Evolutionary conservation across 345 rosid species (phyloP).

Genomic region (Acer saccharum): DNA sequence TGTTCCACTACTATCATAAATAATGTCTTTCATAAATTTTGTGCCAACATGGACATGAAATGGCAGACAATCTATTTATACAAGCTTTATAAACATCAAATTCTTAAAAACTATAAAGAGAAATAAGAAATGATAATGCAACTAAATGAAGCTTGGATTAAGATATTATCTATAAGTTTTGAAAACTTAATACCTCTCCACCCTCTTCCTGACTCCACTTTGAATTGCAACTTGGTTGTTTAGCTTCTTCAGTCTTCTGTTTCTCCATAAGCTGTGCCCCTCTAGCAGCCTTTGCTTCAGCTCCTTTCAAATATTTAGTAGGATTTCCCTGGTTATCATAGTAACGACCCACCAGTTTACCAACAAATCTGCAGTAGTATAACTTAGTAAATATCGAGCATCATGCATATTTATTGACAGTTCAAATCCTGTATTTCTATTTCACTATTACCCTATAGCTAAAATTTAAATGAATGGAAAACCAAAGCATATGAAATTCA

Average conservation of each 20-base stretch:
- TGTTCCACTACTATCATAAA: background rate
- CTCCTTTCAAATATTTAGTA: slow-evolving; percentile 87
- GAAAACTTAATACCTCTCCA: slow-evolving; percentile 62
- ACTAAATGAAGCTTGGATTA: background rate
- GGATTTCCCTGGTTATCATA: slow-evolving; percentile 80
- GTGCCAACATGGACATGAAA: background rate
- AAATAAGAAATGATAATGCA: background rate
- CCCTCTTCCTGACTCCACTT: slow-evolving; percentile 94
- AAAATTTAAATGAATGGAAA: background rate
- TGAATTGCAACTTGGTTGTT: slow-evolving; percentile 83
- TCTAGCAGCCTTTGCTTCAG: slow-evolving; percentile 90
- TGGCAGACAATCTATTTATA: background rate
- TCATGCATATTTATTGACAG: background rate
- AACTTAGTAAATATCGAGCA: slow-evolving; percentile 9
- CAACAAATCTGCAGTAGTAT: slow-evolving; percentile 54
- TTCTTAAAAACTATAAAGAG: background rate
- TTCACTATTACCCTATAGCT: background rate
- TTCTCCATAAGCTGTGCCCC: slow-evolving; percentile 90
- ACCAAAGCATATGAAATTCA: background rate
- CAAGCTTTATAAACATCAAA: background rate
- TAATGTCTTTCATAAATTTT: background rate
- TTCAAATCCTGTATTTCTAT: background rate
- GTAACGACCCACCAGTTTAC: slow-evolving; percentile 87
- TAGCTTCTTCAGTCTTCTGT: slow-evolving; percentile 91
- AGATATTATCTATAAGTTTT: background rate